These are phyloP conservation scores for Chlorella sp. DNA, from an alignment of 139 green algal genomes.

Conservation along the genomic window DNA sequence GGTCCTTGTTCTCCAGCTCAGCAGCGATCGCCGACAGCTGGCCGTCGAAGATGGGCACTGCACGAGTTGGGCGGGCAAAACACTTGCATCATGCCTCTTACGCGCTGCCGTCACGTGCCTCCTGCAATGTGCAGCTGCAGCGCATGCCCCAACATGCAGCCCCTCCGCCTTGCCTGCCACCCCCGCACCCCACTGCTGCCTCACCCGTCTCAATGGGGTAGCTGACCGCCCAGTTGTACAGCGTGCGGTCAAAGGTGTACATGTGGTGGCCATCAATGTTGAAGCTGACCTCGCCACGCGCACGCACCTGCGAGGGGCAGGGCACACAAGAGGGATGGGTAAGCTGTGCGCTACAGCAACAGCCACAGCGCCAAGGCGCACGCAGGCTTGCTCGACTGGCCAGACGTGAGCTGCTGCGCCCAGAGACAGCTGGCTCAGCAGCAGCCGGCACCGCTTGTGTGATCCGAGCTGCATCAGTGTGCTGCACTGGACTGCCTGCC, in stretches of 20 bases:
- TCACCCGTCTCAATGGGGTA: slow-evolving; percentile 80
- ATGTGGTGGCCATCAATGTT: slow-evolving; percentile 93
- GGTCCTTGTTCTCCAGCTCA: slow-evolving; percentile 45
- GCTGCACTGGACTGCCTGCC: no score
- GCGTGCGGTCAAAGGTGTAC: slow-evolving; percentile 63
- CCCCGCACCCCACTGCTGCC: no score
- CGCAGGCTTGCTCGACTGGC: no score
- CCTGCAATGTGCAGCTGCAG: no score
- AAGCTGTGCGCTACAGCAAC: not conserved
- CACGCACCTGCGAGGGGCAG: slow-evolving; percentile 32
- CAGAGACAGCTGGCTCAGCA: no score
- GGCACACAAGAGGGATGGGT: not conserved
- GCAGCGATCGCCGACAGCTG: slow-evolving; percentile 45
- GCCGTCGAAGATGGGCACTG: slow-evolving; percentile 56
- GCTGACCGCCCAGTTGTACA: slow-evolving; percentile 85
- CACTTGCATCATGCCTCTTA: no score
- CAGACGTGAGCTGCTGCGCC: no score
- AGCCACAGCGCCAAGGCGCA: no score
- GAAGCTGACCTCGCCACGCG: slow-evolving; percentile 58
- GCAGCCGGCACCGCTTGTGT: no score
- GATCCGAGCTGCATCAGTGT: no score
- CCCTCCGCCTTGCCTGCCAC: not conserved
- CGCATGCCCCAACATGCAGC: not conserved
- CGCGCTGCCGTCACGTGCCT: no score
- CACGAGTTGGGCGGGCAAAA: not conserved